A percentile compares a stretch with the other conserved stretches of the same genome.
phyloP scores from a whole-genome alignment of 306 rosid species.

The Abrus pulchellus region DNA sequence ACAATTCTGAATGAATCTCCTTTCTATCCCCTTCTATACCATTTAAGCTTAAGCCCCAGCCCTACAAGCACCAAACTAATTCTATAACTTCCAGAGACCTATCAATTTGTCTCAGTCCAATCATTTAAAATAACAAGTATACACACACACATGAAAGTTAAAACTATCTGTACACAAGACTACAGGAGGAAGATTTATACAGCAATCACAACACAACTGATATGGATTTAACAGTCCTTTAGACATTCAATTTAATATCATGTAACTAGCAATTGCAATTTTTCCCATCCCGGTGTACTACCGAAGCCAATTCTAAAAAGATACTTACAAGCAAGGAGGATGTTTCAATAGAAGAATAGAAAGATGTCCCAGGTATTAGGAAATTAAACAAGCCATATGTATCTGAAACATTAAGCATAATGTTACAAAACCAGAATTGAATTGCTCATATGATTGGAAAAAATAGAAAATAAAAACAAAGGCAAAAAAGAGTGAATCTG shows the following conservation, averaged over 20 bases:
- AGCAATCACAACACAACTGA: constrained; percentile 20
- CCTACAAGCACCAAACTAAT: neutral
- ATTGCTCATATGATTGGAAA: constrained; percentile 24
- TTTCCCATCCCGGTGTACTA: constrained; percentile 35
- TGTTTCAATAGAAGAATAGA: constrained; percentile 85
- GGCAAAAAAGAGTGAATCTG: constrained; percentile 52
- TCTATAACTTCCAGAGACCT: neutral
- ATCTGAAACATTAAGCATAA: constrained; percentile 68
- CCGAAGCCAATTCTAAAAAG: constrained; percentile 42
- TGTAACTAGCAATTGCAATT: constrained; percentile 18
- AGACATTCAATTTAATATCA: constrained; percentile 27
- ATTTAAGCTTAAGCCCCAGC: neutral
- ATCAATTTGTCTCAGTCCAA: constrained; percentile 10
- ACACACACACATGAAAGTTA: constrained; percentile 11
- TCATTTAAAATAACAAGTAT: neutral
- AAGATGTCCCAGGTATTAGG: constrained; percentile 84
- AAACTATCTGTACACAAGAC: neutral
- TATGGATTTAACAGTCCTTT: constrained; percentile 23
- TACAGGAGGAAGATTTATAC: neutral
- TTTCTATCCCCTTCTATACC: neutral
- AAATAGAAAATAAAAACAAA: neutral
- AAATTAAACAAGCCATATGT: constrained; percentile 85
- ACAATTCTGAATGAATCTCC: neutral
- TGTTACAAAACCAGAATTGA: constrained; percentile 26
- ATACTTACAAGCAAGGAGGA: constrained; percentile 87